These are phyloP conservation scores for Asparagopsis taxiformis DNA, from an alignment of 31 red algal species.

Conservation along the genomic window DNA sequence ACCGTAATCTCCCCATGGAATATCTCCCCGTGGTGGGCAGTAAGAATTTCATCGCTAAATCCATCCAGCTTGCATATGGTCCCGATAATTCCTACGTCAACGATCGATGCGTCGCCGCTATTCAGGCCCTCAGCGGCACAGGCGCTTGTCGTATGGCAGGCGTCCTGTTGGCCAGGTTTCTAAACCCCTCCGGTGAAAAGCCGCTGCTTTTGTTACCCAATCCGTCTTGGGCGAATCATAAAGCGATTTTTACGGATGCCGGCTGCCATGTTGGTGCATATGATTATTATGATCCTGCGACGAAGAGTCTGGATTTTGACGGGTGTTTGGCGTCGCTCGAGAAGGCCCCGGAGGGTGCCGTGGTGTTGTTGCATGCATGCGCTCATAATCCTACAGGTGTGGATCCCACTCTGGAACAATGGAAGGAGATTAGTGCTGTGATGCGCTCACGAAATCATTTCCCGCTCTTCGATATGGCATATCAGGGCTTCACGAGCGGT, in stretches of 20 bases:
- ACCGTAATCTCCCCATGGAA: slow-evolving; percentile 53
- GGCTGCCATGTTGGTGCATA: slow-evolving; percentile 64
- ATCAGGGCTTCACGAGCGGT: slow-evolving; percentile 95
- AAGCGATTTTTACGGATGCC: slow-evolving; percentile 59
- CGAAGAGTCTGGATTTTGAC: slow-evolving; percentile 61
- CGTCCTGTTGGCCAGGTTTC: slow-evolving; percentile 64
- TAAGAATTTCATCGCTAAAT: slow-evolving; percentile 43
- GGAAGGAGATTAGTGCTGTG: slow-evolving; percentile 55
- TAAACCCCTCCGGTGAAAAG: slow-evolving; percentile 2
- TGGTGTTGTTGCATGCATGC: slow-evolving; percentile 88
- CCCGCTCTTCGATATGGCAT: slow-evolving; percentile 93
- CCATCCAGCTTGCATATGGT: slow-evolving; percentile 62
- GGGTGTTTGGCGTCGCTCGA: slow-evolving; percentile 53
- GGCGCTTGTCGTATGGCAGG: slow-evolving; percentile 82
- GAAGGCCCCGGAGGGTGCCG: slow-evolving; percentile 51
- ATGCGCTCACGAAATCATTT: slow-evolving; percentile 43
- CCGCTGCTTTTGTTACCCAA: slow-evolving; percentile 61
- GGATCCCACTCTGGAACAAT: slow-evolving; percentile 67
- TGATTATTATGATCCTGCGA: slow-evolving; percentile 70
- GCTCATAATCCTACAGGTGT: slow-evolving; percentile 96
- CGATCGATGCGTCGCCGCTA: slow-evolving; percentile 26
- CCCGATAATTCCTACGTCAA: slow-evolving; percentile 12
- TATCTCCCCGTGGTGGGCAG: slow-evolving; percentile 88
- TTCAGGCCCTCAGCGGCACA: slow-evolving; percentile 93
- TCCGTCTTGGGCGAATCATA: slow-evolving; percentile 92